These are phyloP conservation scores for Ceratobasidium sp. DNA, from an alignment of 1,284 basidiomycete species.

Conservation along the genomic window DNA sequence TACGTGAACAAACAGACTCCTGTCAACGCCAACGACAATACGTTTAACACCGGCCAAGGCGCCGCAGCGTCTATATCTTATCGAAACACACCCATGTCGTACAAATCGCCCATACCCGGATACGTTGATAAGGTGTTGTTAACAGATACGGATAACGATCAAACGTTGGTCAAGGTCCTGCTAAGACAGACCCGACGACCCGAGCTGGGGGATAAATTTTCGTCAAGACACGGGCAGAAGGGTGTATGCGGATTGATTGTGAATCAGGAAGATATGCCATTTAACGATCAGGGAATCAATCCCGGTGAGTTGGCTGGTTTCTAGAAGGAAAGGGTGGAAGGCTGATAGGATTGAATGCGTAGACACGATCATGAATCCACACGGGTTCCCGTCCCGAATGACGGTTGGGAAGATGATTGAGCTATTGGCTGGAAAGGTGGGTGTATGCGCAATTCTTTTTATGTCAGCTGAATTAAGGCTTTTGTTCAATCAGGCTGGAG, in stretches of 20 bases:
- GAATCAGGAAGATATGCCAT: conserved; percentile 99
- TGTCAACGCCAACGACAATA: conserved; percentile 82
- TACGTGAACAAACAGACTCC: conserved; percentile 98
- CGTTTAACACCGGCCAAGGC: conserved; percentile 69
- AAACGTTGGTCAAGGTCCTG: conserved; percentile 98
- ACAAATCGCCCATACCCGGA: conserved; percentile 93
- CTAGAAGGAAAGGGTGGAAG: not conserved
- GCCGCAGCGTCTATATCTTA: conserved; percentile 85
- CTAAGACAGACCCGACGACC: conserved; percentile 97
- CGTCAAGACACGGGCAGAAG: conserved; percentile 98
- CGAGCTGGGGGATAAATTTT: conserved; percentile 99
- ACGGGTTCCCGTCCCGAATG: conserved; percentile 99
- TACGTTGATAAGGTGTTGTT: conserved; percentile 99
- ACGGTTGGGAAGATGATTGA: conserved; percentile 99
- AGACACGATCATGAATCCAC: conserved; percentile 99
- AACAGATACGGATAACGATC: conserved; percentile 94
- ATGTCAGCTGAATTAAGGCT: conserved; percentile 15
- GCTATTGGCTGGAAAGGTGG: conserved; percentile 92
- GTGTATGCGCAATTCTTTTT: conserved; percentile 47
- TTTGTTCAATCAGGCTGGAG: conserved; percentile 75
- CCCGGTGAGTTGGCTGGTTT: conserved; percentile 70
- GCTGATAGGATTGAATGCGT: conserved; percentile 42
- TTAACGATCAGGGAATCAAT: conserved; percentile 96
- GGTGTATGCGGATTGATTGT: conserved; percentile 99
- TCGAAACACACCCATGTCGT: conserved; percentile 90